phyloP scores from a whole-genome alignment of 495 filamentous ascomycete genomes.

The Barbatosphaeria neglecta region DNA sequence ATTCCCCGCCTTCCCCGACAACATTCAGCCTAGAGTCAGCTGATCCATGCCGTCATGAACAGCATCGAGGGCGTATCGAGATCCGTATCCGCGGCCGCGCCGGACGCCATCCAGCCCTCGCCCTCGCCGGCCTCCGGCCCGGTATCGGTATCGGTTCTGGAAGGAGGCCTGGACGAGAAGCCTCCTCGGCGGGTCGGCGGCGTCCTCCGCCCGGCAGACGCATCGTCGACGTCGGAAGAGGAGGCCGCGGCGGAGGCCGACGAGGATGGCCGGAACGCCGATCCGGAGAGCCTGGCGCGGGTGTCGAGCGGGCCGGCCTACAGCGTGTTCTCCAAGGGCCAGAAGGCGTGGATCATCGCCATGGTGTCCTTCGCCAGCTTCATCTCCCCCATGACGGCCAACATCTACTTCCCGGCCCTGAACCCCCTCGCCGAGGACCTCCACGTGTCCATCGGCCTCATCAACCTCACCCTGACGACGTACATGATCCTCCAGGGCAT shows the following conservation, averaged over 20 bases:
- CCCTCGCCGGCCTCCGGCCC: background rate
- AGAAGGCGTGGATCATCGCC: conserved; percentile 50
- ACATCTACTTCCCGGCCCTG: conserved; percentile 72
- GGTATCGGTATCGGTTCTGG: background rate
- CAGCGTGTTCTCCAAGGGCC: conserved; percentile 42
- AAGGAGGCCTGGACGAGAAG: background rate
- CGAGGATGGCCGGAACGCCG: background rate
- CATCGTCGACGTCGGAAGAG: background rate
- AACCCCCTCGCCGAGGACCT: conserved; percentile 43
- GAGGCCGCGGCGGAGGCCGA: background rate
- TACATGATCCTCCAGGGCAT: conserved; percentile 55
- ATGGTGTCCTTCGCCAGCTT: conserved; percentile 56
- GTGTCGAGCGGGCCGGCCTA: conserved; percentile 33
- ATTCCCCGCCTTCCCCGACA: background rate
- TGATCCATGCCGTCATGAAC: background rate
- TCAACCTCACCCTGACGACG: conserved; percentile 58
- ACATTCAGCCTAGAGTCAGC: background rate
- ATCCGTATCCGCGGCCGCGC: background rate
- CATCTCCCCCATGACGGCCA: conserved; percentile 63
- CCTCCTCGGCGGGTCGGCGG: background rate
- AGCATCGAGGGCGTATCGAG: background rate
- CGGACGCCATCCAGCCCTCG: background rate
- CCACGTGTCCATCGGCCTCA: conserved; percentile 42
- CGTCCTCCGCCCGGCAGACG: background rate
- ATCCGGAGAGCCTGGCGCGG: conserved; percentile 13